Evolutionary conservation across 1,284 basidiomycete genomes (phyloP).

Genomic region (Stygiomarasmius scandens): DNA sequence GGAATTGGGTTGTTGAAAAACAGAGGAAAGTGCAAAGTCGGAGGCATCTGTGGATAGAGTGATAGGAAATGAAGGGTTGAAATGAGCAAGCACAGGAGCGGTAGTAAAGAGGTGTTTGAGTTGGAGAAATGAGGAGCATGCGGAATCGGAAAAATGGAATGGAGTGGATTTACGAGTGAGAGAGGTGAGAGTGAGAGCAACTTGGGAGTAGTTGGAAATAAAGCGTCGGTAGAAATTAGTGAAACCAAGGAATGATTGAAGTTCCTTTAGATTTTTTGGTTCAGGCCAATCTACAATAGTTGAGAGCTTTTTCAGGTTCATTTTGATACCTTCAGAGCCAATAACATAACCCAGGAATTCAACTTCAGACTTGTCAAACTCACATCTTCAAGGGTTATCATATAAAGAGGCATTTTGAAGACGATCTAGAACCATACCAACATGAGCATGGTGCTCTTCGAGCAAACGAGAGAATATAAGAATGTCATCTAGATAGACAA

Average conservation of each 20-base stretch:
- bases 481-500: constrained; percentile 39
- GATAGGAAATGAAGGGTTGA: constrained; percentile 34
- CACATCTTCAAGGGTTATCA: constrained; percentile 41
- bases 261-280: constrained; percentile 23
- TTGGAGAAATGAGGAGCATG: neutral
- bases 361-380: constrained; percentile 30
- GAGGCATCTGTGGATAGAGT: constrained; percentile 26
- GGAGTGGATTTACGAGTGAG: constrained; percentile 11
- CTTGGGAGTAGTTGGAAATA: constrained; percentile 33
- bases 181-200: constrained; percentile 14
- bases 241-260: too few species aligned
- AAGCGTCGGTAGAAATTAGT: constrained; percentile 41
- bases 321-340: too few species aligned
- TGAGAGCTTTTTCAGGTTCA: constrained; percentile 44
- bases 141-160: constrained; percentile 3
- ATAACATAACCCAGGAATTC: constrained; percentile 46
- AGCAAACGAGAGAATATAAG: constrained; percentile 22
- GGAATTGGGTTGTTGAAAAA: constrained; percentile 4
- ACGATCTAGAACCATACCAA: constrained; percentile 13
- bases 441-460: constrained; percentile 25
- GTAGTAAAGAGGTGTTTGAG: constrained; percentile 13
- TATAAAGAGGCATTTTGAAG: constrained; percentile 34
- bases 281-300: constrained; percentile 24
- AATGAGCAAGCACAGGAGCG: constrained; percentile 14
- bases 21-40: constrained; percentile 17